Conservation (phyloP, 1,139 yeast species). For the Lodderomyces metapsilosis region DNA sequence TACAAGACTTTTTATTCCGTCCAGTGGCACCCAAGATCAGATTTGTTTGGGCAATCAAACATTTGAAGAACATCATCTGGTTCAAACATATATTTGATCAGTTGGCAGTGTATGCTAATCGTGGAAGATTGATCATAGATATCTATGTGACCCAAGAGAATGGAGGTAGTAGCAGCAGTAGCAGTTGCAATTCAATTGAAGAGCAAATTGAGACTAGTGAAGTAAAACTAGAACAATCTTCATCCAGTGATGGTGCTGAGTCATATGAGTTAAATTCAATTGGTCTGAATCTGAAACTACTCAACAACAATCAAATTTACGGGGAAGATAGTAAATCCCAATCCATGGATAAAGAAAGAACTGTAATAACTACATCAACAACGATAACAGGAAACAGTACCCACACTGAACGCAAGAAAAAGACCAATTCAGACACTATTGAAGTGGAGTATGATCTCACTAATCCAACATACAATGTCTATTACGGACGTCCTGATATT, state of each 20-base stretch:
- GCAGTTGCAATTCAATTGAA: conserved; percentile 1
- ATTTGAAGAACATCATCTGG: conserved; percentile 34
- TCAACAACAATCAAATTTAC: conserved; percentile 1
- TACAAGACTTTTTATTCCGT: conserved; percentile 32
- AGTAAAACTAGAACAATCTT: neutral
- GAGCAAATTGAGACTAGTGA: neutral
- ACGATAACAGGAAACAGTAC: neutral
- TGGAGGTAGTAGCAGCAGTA: conserved; percentile 1
- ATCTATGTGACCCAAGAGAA: conserved; percentile 21
- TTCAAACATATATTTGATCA: conserved; percentile 34
- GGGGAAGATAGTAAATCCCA: neutral
- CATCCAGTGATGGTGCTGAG: neutral
- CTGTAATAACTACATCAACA: neutral
- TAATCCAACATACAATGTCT: conserved; percentile 7
- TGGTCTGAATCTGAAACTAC: conserved; percentile 2
- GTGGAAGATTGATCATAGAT: conserved; percentile 23
- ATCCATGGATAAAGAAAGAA: neutral
- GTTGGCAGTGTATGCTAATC: conserved; percentile 21
- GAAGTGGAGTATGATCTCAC: neutral
- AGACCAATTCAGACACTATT: neutral
- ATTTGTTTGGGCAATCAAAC: conserved; percentile 36
- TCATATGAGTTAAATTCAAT: conserved; percentile 1
- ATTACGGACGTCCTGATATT: conserved; percentile 14
- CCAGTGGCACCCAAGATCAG: conserved; percentile 27
- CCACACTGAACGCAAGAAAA: neutral